phyloP scores from a whole-genome alignment of 805 yeast genomes.

The Lipomyces starkeyi region DNA sequence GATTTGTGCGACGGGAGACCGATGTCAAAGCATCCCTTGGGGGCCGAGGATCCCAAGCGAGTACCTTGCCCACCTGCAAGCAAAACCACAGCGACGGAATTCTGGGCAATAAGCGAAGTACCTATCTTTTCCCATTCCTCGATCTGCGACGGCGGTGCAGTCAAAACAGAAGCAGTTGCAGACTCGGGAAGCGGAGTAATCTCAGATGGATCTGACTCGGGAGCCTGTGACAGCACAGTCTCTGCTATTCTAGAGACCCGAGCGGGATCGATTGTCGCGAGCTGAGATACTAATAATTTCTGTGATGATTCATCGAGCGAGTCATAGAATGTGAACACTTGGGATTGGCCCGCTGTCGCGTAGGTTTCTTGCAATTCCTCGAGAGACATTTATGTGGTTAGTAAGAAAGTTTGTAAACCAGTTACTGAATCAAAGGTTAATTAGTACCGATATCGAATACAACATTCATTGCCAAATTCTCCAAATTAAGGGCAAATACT shows the following conservation, averaged over 20 bases:
- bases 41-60: conserved; percentile 83
- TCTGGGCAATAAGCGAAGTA: conserved; percentile 65
- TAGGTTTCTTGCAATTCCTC: conserved; percentile 35
- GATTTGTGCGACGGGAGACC: conserved; percentile 84
- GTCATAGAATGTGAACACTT: conserved; percentile 50
- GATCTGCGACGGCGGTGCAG: conserved; percentile 45
- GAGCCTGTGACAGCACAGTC: conserved; percentile 36
- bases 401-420: neutral
- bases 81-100: conserved; percentile 84
- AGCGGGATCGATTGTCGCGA: conserved; percentile 47
- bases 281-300: conserved; percentile 45
- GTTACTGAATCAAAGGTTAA: neutral
- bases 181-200: conserved; percentile 38
- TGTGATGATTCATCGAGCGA: conserved; percentile 42
- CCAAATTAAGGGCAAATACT: neutral
- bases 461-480: neutral
- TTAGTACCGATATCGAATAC: neutral
- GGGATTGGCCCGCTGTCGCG: conserved; percentile 49
- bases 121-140: conserved; percentile 61
- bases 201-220: conserved; percentile 14
- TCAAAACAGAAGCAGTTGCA: conserved; percentile 41
- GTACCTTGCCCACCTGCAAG: conserved; percentile 99
- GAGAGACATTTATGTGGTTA: conserved; percentile 8
- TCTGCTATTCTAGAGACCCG: conserved; percentile 44
- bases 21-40: conserved; percentile 93